phyloP scores from a whole-genome alignment of 1,284 basidiomycete genomes.

The Cutaneotrichosporon mucoides region DNA sequence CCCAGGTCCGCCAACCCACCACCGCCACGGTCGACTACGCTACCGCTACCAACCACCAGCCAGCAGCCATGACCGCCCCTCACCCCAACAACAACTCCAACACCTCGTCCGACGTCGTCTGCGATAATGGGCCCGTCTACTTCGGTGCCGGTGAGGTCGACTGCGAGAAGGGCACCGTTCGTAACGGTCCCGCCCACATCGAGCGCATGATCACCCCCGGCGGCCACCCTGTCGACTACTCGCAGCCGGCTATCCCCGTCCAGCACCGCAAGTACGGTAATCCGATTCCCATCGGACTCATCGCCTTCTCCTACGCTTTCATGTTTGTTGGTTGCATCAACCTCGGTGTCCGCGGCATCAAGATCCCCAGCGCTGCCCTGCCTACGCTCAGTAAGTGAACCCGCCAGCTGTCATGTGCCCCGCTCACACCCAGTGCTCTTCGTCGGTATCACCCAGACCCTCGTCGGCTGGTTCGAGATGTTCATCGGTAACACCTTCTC shows the following conservation, averaged over 20 bases:
- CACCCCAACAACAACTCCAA: not conserved
- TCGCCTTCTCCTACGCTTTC: conserved; percentile 12
- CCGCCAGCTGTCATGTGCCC: not conserved
- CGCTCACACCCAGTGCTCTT: conserved; percentile 10
- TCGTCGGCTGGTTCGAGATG: conserved; percentile 24
- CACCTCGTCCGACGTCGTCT: not conserved
- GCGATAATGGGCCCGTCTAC: conserved; percentile 4
- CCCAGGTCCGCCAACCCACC: too few relatives aligned
- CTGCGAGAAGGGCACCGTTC: conserved; percentile 14
- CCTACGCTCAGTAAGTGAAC: conserved; percentile 11
- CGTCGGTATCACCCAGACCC: conserved; percentile 19
- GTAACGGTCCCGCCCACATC: conserved; percentile 4
- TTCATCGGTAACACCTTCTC: conserved; percentile 25
- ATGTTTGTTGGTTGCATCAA: conserved; percentile 17
- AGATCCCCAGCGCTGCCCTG: conserved; percentile 7
- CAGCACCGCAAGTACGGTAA: conserved; percentile 24
- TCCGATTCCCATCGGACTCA: conserved; percentile 20
- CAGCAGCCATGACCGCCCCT: not conserved
- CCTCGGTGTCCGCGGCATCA: conserved; percentile 13
- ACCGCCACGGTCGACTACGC: too few relatives aligned
- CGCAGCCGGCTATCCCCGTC: conserved; percentile 23
- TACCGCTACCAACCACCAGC: not conserved
- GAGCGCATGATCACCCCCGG: conserved; percentile 21
- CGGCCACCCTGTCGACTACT: conserved; percentile 25
- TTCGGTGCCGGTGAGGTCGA: conserved; percentile 9